Base-by-base conservation (phyloP, 148 eudicot species). In the Salicornia ramosissima region DNA sequence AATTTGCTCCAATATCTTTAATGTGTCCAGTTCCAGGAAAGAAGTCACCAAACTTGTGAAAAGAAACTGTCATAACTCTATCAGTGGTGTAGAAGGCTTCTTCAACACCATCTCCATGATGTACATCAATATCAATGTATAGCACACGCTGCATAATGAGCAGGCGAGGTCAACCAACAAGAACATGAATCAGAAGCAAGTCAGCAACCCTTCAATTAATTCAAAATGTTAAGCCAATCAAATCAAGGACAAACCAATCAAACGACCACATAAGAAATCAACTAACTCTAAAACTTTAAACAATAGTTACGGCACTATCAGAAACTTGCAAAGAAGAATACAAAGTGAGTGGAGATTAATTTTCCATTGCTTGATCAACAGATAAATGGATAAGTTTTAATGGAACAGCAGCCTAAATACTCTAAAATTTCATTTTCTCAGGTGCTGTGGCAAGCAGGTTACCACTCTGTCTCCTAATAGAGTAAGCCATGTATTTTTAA, bases 41-140 rank as follows among this genome's bases (percentile, higher is more conserved):
- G 81, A 92, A 90, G 75, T 90, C 96, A 11, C 98, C 97, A 79
- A 83, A 92, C 72, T 92, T 92, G 70, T 92, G 96, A 78, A 92
- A 92, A 40, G 98, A 92, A 30, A 92, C 96, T 3, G 98, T 92
- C 96, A 92, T 92, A 49, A 92, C 98, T 83, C 98, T 79, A 36
- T 92, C 90, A 26, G 98, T 92, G 69, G 90, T 87, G 74, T 82
- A 89, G 69, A 92, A 92, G 45, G 97, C 97, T 78, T 89, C 96
- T 83, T 92, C 96, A 68, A 92, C 97, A 65, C 97, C 97, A 77
- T 91, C 97, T 72, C 96, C 97, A 73, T 91, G 97, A 83, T 91
- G 97, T 75, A 91, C 85, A 12, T 89, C 97, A 53, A 91, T 91
- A 74, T 91, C 97, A 47, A 91, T 77, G 78, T 92, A 92, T 51